Evolutionary conservation across 2,329 filamentous ascomycete species (phyloP).

Genomic region (Magnaporthiopsis rhizophila): DNA sequence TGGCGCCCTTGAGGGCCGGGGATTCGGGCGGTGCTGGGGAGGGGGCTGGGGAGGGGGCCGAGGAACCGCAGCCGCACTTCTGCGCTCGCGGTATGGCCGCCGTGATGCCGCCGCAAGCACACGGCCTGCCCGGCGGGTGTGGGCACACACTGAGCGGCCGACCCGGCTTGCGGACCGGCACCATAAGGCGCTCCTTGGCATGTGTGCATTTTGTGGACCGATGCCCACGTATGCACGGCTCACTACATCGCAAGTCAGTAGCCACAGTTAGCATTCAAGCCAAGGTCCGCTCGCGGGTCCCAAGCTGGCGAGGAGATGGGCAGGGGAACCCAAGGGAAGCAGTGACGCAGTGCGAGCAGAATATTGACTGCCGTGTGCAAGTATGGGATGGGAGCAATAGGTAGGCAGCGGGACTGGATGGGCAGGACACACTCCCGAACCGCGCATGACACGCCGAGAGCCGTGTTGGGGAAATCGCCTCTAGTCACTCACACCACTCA

Average conservation of each 20-base stretch:
- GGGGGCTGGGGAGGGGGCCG: background rate
- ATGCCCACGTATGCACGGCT: conserved; percentile 68
- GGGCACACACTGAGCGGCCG: conserved; percentile 63
- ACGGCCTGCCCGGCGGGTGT: conserved; percentile 53
- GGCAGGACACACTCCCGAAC: background rate
- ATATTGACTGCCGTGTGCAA: background rate
- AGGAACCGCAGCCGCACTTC: conserved; percentile 39
- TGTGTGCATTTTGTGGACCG: conserved; percentile 70
- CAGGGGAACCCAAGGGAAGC: background rate
- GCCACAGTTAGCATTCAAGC: background rate
- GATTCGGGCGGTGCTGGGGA: conserved; percentile 10
- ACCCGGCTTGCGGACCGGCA: conserved; percentile 64
- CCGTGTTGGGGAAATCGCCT: too few species aligned
- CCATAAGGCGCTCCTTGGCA: conserved; percentile 56
- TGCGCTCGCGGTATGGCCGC: conserved; percentile 54
- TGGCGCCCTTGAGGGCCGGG: conserved; percentile 18
- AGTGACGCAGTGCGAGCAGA: background rate
- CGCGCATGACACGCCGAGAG: too few species aligned
- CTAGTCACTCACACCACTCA: conserved; percentile 32
- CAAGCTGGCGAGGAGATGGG: background rate
- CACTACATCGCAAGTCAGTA: conserved; percentile 35
- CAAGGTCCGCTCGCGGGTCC: background rate
- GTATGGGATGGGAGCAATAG: background rate
- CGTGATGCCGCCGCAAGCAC: conserved; percentile 55
- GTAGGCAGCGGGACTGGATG: background rate